Conservation (phyloP, 345 rosid genomes). For the Salix viminalis region DNA sequence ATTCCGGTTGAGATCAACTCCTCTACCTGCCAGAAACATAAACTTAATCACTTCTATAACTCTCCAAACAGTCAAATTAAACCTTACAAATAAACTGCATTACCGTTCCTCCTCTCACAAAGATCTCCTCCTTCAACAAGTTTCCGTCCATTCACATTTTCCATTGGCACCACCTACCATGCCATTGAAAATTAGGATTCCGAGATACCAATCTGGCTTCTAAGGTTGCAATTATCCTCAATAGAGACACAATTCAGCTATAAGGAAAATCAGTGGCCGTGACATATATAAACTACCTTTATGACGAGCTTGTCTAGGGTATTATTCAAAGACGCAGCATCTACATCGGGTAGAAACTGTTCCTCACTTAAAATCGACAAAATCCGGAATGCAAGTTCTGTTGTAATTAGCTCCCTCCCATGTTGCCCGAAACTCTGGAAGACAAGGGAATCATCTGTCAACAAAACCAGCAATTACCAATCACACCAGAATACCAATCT, state of each 20-base stretch:
- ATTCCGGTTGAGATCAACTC: constrained; percentile 95
- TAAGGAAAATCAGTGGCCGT: neutral
- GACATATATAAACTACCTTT: constrained; percentile 42
- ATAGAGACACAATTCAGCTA: neutral
- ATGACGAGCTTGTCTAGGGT: constrained; percentile 65
- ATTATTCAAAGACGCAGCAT: constrained; percentile 39
- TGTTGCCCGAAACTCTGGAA: constrained; percentile 99
- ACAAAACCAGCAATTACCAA: constrained; percentile 67
- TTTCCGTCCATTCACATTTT: constrained; percentile 85
- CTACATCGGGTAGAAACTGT: constrained; percentile 54
- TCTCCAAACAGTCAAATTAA: constrained; percentile 7
- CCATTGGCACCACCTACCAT: constrained; percentile 84
- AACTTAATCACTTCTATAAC: constrained; percentile 13
- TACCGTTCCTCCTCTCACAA: constrained; percentile 96
- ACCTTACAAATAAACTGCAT: constrained; percentile 10
- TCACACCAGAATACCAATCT: constrained; percentile 3
- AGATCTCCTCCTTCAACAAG: constrained; percentile 89
- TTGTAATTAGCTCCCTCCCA: constrained; percentile 89
- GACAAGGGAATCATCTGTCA: constrained; percentile 97
- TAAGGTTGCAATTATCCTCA: neutral
- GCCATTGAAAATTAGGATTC: constrained; percentile 13
- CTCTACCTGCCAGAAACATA: constrained; percentile 59
- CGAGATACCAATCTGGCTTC: neutral
- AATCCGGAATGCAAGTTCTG: constrained; percentile 80
- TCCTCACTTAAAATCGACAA: constrained; percentile 85